phyloP scores from a whole-genome alignment of 116 monocot genomes.

The Phalaenopsis hybrid region DNA sequence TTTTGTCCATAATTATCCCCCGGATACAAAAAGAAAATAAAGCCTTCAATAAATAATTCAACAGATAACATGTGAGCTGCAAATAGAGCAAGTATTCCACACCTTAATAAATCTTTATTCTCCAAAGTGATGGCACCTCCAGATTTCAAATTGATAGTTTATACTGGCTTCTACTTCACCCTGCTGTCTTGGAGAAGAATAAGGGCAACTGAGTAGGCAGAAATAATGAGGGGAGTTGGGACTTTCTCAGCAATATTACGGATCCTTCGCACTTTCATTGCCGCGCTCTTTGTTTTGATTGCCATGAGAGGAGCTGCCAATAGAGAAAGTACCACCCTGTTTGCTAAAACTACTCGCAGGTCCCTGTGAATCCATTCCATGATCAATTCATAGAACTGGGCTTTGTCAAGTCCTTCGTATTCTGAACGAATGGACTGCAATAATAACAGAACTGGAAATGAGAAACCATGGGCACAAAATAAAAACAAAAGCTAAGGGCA shows the following conservation, averaged over 20 bases:
- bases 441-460: neutral
- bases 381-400: conserved; percentile 29
- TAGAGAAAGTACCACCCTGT: conserved; percentile 31
- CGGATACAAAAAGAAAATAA: too few species aligned
- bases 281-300: conserved; percentile 27
- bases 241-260: conserved; percentile 29
- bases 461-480: neutral
- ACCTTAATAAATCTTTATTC: neutral
- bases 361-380: conserved; percentile 44
- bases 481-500: too few species aligned
- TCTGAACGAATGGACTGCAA: conserved; percentile 9
- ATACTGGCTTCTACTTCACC: conserved; percentile 8
- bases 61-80: neutral
- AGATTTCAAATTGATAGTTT: neutral
- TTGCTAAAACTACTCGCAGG: conserved; percentile 23
- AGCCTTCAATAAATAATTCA: too few species aligned
- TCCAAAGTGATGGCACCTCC: neutral
- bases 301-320: conserved; percentile 34
- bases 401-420: neutral
- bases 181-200: conserved; percentile 36
- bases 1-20: too few species aligned
- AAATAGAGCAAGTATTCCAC: neutral
- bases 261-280: conserved; percentile 19
- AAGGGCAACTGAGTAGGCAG: conserved; percentile 29
- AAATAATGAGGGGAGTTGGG: conserved; percentile 35